Conservation (phyloP, 441 rosid species). For the Erodium chrysanthum region DNA sequence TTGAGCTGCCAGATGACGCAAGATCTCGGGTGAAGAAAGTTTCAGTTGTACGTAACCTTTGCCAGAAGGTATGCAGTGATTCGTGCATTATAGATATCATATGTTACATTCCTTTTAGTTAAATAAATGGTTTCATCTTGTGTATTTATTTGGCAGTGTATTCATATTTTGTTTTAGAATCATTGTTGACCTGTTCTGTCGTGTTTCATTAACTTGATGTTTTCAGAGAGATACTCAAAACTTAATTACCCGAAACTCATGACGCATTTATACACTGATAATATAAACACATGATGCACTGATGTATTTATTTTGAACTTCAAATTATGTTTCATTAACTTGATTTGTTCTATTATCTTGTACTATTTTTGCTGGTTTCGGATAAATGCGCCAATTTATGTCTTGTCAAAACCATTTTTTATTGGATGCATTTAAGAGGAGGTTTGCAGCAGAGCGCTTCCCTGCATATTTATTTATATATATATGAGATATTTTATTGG, state of each 20-base stretch:
- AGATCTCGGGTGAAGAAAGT: constrained; percentile 60
- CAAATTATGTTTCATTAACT: too few species aligned
- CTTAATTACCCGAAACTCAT: background rate
- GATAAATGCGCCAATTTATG: background rate
- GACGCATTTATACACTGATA: too few species aligned
- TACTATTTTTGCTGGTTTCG: background rate
- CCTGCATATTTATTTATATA: too few species aligned
- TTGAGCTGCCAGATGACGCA: constrained; percentile 76
- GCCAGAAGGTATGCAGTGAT: constrained; percentile 59
- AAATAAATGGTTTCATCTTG: background rate
- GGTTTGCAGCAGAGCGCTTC: too few species aligned
- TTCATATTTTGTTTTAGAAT: too few species aligned
- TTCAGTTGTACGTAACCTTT: constrained; percentile 82
- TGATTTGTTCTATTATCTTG: too few species aligned
- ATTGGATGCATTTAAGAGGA: too few species aligned
- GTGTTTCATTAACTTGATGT: background rate
- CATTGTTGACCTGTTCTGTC: too few species aligned
- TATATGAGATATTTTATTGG: background rate
- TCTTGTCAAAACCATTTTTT: background rate
- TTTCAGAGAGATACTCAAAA: background rate
- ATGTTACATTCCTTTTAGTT: background rate
- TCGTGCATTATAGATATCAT: background rate
- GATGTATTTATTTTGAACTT: background rate
- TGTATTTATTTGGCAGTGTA: too few species aligned
- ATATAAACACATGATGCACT: too few species aligned